Base-by-base conservation (phyloP, 1,284 basidiomycete species). In the Xerocomus tenax region DNA sequence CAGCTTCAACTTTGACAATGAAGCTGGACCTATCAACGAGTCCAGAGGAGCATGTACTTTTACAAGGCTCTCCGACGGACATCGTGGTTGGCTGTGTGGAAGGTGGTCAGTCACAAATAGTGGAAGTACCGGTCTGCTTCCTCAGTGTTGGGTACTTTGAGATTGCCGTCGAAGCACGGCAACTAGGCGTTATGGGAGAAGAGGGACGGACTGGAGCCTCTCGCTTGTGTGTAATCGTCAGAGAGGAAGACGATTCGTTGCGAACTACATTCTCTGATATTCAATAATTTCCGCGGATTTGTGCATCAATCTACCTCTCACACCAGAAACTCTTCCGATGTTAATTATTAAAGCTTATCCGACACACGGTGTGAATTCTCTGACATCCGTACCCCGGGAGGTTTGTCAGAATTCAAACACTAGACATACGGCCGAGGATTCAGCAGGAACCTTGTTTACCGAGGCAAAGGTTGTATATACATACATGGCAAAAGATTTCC, bases 131-230 rank as follows among this genome's bases (percentile, higher is more conserved):
- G 2, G 59, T 91, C 4, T 84, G 82, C 54, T 90, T 95, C 66
- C 74, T 94, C 18, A 77, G 87, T 7, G 71, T 73, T 42, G 91
- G 91, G 5, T 64, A 70, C 35, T 93, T 87, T 59, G 81, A 82
- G 44, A 72, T 94, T 48, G 70, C 72, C 15, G 83, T 79, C 3
- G 74, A 79, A 57, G 78, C 76, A 8, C 72, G 47, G 35, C 46
- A 53, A 23, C 21, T 61, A 3, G 54, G 52, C 21, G 12, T 40
- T 32, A 1, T 5, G 19, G 57, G 50, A 38, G 53, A 49, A 30
- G 42, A 48, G 28, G 54, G 42, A 26, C 64, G 47, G 54, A 55
- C 58, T 26, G 65, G 67, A 19, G 40, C 58, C 2, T 54, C 61
- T 32, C 47, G 54, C 34, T 19, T 66, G 43, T 44, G 43, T 46